phyloP scores from a whole-genome alignment of 2,329 filamentous ascomycete genomes.

The Exophiala oligosperma region DNA sequence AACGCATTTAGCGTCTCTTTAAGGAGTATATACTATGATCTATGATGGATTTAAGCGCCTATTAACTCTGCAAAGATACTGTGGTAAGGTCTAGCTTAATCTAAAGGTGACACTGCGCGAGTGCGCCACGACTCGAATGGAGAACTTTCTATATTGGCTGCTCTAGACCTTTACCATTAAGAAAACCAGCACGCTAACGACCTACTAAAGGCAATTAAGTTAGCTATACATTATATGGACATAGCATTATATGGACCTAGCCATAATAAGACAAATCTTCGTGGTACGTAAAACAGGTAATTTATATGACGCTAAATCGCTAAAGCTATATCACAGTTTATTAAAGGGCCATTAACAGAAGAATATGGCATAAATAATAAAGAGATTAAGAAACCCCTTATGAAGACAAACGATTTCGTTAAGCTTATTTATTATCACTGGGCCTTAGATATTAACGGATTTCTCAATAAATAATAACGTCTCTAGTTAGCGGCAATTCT shows the following conservation, averaged over 20 bases:
- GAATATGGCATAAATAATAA: conserved; percentile 14
- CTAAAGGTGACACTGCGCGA: conserved; percentile 9
- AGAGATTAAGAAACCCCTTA: conserved; percentile 14
- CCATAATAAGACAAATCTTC: conserved; percentile 13
- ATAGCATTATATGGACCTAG: conserved; percentile 1
- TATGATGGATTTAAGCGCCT: not conserved
- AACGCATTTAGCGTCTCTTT: conserved; percentile 14
- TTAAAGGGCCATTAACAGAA: conserved; percentile 17
- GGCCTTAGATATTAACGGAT: conserved; percentile 16
- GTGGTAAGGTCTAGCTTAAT: conserved; percentile 7
- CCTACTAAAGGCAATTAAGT: conserved; percentile 13
- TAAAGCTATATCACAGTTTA: conserved; percentile 6
- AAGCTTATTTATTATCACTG: conserved; percentile 13
- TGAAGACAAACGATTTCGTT: conserved; percentile 14
- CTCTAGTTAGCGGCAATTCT: conserved; percentile 15
- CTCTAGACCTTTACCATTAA: conserved; percentile 12
- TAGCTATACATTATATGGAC: conserved; percentile 13
- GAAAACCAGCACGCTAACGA: conserved; percentile 15
- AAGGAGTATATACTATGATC: conserved; percentile 12
- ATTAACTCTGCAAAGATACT: conserved; percentile 10
- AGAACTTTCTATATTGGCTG: conserved; percentile 20
- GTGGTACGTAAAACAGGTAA: conserved; percentile 4
- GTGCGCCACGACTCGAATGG: conserved; percentile 9
- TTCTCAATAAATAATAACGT: conserved; percentile 11
- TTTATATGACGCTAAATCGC: not conserved